Percentiles rank a stretch among this genome's conserved stretches.
Conservation (phyloP, 495 filamentous ascomycete genomes). For the Achaetomiella virescens region DNA sequence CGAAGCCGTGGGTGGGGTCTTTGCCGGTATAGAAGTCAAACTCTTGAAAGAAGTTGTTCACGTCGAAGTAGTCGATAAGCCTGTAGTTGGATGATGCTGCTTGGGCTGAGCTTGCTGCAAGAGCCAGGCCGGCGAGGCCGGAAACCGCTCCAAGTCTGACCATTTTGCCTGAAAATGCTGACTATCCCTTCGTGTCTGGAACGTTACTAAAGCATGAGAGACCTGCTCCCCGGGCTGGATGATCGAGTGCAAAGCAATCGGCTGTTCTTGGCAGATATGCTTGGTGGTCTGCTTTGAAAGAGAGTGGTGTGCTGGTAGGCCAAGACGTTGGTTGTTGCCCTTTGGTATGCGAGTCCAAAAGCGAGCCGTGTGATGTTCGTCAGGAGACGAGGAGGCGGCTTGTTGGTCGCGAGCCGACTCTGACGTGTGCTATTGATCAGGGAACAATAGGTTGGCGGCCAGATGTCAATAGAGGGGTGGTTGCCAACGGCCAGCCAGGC, state of each 20-base stretch:
- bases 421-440: neutral
- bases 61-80: constrained; percentile 42
- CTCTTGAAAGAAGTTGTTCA: constrained; percentile 50
- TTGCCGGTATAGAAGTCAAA: constrained; percentile 48
- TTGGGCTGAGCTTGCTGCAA: constrained; percentile 12
- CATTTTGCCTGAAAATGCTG: neutral
- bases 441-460: neutral
- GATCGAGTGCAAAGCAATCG: neutral
- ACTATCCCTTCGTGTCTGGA: neutral
- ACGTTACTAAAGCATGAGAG: neutral
- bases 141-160: neutral
- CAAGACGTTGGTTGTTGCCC: neutral
- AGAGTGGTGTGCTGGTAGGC: neutral
- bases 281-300: neutral
- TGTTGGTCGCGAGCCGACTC: neutral
- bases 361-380: neutral
- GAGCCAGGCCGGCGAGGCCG: neutral
- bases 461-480: neutral
- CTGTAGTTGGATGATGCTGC: constrained; percentile 34
- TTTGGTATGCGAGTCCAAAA: no score
- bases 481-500: neutral
- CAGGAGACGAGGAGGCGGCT: neutral
- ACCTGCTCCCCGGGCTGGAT: neutral
- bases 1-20: constrained; percentile 67
- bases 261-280: constrained; percentile 1